Conservation (phyloP, 345 rosid genomes). For the Litchi chinensis region DNA sequence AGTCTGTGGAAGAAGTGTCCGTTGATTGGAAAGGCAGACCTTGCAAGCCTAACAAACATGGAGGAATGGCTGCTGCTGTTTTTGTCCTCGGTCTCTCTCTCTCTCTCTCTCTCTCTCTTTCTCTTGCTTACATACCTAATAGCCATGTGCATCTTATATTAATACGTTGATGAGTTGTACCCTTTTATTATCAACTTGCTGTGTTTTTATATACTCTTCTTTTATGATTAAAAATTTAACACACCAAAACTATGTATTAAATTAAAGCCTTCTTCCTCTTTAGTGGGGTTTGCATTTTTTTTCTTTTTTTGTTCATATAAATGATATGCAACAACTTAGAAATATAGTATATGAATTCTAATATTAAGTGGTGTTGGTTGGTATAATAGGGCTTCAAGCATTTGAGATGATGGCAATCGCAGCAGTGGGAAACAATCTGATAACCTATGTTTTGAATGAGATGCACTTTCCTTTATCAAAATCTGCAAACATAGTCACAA, state of each 20-base stretch:
- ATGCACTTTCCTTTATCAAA: conserved; percentile 78
- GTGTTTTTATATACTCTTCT: no score
- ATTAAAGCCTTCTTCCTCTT: not conserved
- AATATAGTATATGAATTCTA: no score
- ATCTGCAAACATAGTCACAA: conserved; percentile 80
- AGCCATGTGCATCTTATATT: not conserved
- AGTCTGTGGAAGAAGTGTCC: conserved; percentile 32
- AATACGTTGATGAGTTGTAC: not conserved
- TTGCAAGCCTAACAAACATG: conserved; percentile 53
- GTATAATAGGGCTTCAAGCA: conserved; percentile 51
- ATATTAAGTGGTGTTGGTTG: not conserved
- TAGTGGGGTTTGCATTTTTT: not conserved
- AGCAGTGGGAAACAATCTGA: conserved; percentile 83
- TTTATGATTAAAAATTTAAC: not conserved
- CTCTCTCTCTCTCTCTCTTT: not conserved
- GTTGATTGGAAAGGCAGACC: conserved; percentile 76
- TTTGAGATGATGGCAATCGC: conserved; percentile 80
- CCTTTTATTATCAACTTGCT: not conserved
- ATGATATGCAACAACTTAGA: no score
- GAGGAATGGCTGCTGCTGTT: conserved; percentile 69
- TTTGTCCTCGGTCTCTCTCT: conserved; percentile 63
- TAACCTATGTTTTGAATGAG: conserved; percentile 64
- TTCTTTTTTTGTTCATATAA: not conserved
- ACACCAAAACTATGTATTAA: no score
- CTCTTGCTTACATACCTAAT: not conserved